Percentiles rank a stretch among this genome's conserved stretches.
Evolutionary conservation across 495 filamentous ascomycete species (phyloP).

Genomic region (Podospora pseudoanserina): DNA sequence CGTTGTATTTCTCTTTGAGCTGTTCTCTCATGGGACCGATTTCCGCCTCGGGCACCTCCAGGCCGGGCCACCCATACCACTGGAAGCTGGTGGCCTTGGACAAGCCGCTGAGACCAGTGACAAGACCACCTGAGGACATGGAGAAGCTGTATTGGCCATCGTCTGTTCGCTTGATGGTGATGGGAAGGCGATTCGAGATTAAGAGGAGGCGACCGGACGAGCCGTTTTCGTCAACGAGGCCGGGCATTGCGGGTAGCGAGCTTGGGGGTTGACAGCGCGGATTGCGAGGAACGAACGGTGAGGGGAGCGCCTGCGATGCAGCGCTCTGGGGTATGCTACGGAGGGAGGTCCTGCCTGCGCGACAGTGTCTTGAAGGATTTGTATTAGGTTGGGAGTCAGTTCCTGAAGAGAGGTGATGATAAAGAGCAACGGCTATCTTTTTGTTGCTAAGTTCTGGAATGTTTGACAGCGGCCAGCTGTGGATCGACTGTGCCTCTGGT

Average conservation of each 20-base stretch:
- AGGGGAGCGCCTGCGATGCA: not conserved
- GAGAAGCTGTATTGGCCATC: slow-evolving; percentile 77
- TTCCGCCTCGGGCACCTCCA: slow-evolving; percentile 76
- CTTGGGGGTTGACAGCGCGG: not conserved
- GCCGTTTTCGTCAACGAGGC: slow-evolving; percentile 20
- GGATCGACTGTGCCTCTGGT: slow-evolving; percentile 8
- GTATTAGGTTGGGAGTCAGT: not conserved
- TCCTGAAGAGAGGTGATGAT: not conserved
- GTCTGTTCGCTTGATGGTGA: slow-evolving; percentile 88
- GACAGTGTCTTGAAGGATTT: not conserved
- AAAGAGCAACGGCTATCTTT: not conserved
- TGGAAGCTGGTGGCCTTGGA: slow-evolving; percentile 89
- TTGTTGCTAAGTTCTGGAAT: not conserved
- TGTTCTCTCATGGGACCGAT: slow-evolving; percentile 60
- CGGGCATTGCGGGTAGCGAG: slow-evolving; percentile 29
- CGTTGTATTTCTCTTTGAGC: slow-evolving; percentile 67
- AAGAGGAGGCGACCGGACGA: slow-evolving; percentile 61
- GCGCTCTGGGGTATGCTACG: not conserved
- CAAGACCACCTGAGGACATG: slow-evolving; percentile 93
- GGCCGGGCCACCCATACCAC: slow-evolving; percentile 97
- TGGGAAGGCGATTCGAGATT: slow-evolving; percentile 89
- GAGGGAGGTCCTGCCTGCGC: not conserved
- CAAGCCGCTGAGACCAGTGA: slow-evolving; percentile 84
- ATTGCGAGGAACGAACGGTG: not conserved
- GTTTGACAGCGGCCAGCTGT: not conserved